phyloP scores from a whole-genome alignment of 495 filamentous ascomycete species.

The Usnea hakonensis region DNA sequence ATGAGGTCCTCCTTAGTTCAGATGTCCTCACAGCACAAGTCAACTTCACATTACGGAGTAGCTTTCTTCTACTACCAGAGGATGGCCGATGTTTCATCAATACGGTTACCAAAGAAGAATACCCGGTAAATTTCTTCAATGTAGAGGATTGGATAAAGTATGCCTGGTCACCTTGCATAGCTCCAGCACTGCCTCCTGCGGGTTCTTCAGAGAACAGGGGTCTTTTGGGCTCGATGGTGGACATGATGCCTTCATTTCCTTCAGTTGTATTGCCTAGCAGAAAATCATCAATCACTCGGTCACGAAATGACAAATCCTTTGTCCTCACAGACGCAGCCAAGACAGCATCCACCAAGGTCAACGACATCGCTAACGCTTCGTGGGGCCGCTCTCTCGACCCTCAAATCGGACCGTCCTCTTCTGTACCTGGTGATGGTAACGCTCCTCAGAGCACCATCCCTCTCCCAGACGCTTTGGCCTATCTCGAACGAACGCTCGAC shows the following conservation, averaged over 20 bases:
- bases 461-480: slow-evolving; percentile 49
- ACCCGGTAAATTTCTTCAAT: slow-evolving; percentile 79
- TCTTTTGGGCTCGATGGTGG: slow-evolving; percentile 42
- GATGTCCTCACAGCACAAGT: slow-evolving; percentile 90
- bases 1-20: slow-evolving; percentile 82
- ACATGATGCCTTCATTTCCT: slow-evolving; percentile 21
- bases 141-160: slow-evolving; percentile 71
- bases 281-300: slow-evolving; percentile 4
- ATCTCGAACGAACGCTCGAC: slow-evolving; percentile 69
- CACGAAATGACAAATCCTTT: neutral
- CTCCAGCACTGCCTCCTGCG: slow-evolving; percentile 46
- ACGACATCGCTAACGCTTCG: slow-evolving; percentile 25
- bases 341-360: slow-evolving; percentile 19
- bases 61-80: slow-evolving; percentile 77
- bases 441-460: slow-evolving; percentile 38
- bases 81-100: slow-evolving; percentile 86
- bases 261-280: slow-evolving; percentile 8
- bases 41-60: slow-evolving; percentile 86
- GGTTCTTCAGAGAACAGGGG: slow-evolving; percentile 23
- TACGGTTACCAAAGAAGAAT: slow-evolving; percentile 70
- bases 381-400: slow-evolving; percentile 29
- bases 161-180: slow-evolving; percentile 69
- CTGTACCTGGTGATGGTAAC: slow-evolving; percentile 34
- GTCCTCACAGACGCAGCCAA: slow-evolving; percentile 21
- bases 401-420: slow-evolving; percentile 38